Evolutionary conservation across 2,329 filamentous ascomycete species (phyloP).

Genomic region (Colletotrichum sp.): DNA sequence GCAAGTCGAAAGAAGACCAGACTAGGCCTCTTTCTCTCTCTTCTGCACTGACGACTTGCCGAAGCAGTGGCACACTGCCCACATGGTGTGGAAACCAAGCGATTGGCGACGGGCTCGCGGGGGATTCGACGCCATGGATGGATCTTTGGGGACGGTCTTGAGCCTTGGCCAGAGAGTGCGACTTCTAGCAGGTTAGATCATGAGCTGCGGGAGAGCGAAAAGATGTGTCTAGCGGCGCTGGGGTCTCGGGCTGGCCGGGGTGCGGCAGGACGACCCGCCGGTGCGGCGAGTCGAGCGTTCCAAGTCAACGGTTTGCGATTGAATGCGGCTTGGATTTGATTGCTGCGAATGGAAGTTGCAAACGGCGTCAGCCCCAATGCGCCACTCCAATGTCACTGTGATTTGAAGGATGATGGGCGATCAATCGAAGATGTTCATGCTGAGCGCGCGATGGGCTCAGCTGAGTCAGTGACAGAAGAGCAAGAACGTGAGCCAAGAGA

Average conservation of each 20-base stretch:
- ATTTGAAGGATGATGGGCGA: neutral
- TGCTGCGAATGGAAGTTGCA: neutral
- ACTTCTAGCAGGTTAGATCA: neutral
- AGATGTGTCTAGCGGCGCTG: neutral
- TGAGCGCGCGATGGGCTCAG: neutral
- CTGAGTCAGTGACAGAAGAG: neutral
- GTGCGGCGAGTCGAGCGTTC: neutral
- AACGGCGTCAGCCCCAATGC: neutral
- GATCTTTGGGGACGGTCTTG: neutral
- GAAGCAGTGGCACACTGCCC: neutral
- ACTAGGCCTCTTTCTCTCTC: neutral
- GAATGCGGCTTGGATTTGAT: neutral
- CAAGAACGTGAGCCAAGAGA: neutral
- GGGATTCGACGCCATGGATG: neutral
- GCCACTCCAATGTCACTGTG: neutral
- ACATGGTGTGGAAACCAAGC: neutral
- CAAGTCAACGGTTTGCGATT: neutral
- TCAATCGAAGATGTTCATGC: neutral
- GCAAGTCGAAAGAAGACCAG: neutral
- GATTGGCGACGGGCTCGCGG: neutral
- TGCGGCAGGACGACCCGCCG: neutral
- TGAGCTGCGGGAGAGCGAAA: neutral
- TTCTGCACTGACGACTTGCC: neutral
- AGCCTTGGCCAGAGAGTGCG: neutral
- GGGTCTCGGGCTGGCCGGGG: constrained; percentile 10